phyloP scores from a whole-genome alignment of 352 stramenopile species.

The Pythium dissimile region DNA sequence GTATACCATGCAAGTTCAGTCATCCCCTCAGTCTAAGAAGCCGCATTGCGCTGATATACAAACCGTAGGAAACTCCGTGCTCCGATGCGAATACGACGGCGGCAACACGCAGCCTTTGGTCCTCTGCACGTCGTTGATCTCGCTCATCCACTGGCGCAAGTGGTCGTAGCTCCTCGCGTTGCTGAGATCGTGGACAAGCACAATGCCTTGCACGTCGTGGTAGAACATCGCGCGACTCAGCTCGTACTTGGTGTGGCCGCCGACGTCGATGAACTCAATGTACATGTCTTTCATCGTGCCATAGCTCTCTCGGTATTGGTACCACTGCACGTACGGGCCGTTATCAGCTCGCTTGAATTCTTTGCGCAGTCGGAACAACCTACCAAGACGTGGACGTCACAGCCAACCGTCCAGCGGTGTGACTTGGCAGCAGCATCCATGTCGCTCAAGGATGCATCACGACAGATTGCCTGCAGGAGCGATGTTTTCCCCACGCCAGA shows the following conservation, averaged over 20 bases:
- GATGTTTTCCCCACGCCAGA: slow-evolving; percentile 84
- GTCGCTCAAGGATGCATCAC: slow-evolving; percentile 13
- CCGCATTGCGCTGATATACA: neutral
- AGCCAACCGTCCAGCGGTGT: slow-evolving; percentile 77
- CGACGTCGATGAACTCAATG: slow-evolving; percentile 84
- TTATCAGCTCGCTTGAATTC: neutral
- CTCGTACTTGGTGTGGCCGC: slow-evolving; percentile 78
- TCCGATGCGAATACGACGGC: slow-evolving; percentile 19
- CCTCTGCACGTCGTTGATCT: slow-evolving; percentile 45
- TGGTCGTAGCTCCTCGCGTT: slow-evolving; percentile 78
- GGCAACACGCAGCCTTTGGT: slow-evolving; percentile 56
- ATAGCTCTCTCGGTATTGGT: slow-evolving; percentile 33
- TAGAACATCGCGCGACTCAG: slow-evolving; percentile 81
- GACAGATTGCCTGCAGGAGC: slow-evolving; percentile 63
- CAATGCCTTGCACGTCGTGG: slow-evolving; percentile 71
- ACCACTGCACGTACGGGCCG: slow-evolving; percentile 15
- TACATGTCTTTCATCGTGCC: slow-evolving; percentile 48
- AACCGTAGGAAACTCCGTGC: slow-evolving; percentile 39
- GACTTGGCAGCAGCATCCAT: neutral
- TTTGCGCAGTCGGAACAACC: neutral
- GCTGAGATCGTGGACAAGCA: slow-evolving; percentile 81
- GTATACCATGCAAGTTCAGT: neutral
- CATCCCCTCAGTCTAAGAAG: neutral
- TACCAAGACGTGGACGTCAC: slow-evolving; percentile 76
- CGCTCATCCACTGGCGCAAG: slow-evolving; percentile 36